Evolutionary conservation across 192 early-diverging fungal genomes (phyloP).

Genomic region (Podila horticola): DNA sequence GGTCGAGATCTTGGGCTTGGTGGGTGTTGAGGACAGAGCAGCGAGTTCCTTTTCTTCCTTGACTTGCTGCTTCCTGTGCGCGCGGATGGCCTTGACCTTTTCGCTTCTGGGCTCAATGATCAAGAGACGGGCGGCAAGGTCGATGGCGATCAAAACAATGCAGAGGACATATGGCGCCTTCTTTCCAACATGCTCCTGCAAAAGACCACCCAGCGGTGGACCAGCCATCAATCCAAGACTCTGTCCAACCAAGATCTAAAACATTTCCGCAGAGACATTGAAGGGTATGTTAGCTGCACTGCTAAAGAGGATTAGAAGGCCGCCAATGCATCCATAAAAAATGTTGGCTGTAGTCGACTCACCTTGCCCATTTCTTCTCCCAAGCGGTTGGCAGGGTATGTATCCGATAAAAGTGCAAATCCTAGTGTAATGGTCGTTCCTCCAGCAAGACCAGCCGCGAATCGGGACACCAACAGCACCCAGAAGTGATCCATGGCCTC

Average conservation of each 20-base stretch:
- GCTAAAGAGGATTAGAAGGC: too few species aligned
- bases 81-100: constrained; percentile 44
- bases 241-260: constrained; percentile 43
- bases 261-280: too few species aligned
- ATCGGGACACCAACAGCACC: constrained; percentile 29
- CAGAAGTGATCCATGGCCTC: constrained; percentile 44
- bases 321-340: too few species aligned
- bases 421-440: constrained; percentile 46
- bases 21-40: not conserved
- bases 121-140: constrained; percentile 50
- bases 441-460: constrained; percentile 32
- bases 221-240: constrained; percentile 55
- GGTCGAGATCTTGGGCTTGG: constrained; percentile 15
- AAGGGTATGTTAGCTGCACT: too few species aligned
- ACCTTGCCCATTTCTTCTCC: constrained; percentile 59
- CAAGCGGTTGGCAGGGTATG: constrained; percentile 49
- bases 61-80: constrained; percentile 14
- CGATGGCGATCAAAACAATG: constrained; percentile 47
- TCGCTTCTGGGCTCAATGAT: constrained; percentile 54
- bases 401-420: constrained; percentile 50
- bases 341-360: not conserved
- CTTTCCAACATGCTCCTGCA: constrained; percentile 50
- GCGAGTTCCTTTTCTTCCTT: not conserved
- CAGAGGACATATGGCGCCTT: constrained; percentile 58
- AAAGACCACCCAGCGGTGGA: constrained; percentile 53